Evolutionary conservation across 2,329 filamentous ascomycete genomes (phyloP).

Genomic region (Pyrenochaeta sp.): DNA sequence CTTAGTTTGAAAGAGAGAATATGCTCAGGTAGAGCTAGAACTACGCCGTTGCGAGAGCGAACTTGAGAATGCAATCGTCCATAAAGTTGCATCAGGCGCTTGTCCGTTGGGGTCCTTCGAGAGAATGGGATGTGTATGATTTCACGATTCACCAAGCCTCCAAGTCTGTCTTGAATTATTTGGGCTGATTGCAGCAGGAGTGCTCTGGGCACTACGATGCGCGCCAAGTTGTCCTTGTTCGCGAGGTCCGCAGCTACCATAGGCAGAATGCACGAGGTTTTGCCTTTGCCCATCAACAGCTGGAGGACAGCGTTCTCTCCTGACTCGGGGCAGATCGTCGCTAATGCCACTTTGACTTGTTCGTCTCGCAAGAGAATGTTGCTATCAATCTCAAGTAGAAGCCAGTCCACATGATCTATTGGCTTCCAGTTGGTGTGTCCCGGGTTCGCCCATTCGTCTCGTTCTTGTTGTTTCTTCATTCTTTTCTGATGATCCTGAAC

Average conservation of each 20-base stretch:
- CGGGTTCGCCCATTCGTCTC: conserved; percentile 55
- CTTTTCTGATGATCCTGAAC: conserved; percentile 46
- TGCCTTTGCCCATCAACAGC: conserved; percentile 72
- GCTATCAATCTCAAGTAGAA: conserved; percentile 71
- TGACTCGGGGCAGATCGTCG: conserved; percentile 64
- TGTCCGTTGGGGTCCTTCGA: conserved; percentile 53
- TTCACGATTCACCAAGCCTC: conserved; percentile 61
- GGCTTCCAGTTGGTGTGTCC: conserved; percentile 67
- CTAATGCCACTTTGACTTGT: conserved; percentile 68
- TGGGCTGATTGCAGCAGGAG: conserved; percentile 66
- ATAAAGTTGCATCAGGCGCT: conserved; percentile 42
- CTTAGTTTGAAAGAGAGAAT: conserved; percentile 70
- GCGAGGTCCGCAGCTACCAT: conserved; percentile 62
- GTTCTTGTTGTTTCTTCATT: conserved; percentile 27
- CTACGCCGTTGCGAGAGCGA: conserved; percentile 56
- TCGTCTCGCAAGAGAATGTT: conserved; percentile 68
- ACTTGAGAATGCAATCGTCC: conserved; percentile 53
- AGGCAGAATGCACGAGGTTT: conserved; percentile 69
- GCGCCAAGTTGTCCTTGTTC: conserved; percentile 52
- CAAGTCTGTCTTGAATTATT: conserved; percentile 62
- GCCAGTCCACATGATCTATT: conserved; percentile 64
- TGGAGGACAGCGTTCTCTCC: conserved; percentile 67
- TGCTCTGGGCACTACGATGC: conserved; percentile 65
- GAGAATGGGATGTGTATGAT: conserved; percentile 67
- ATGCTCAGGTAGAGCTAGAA: conserved; percentile 69